These are phyloP conservation scores for Odontarrhena argentea DNA, from an alignment of 345 rosid species.

Conservation along the genomic window DNA sequence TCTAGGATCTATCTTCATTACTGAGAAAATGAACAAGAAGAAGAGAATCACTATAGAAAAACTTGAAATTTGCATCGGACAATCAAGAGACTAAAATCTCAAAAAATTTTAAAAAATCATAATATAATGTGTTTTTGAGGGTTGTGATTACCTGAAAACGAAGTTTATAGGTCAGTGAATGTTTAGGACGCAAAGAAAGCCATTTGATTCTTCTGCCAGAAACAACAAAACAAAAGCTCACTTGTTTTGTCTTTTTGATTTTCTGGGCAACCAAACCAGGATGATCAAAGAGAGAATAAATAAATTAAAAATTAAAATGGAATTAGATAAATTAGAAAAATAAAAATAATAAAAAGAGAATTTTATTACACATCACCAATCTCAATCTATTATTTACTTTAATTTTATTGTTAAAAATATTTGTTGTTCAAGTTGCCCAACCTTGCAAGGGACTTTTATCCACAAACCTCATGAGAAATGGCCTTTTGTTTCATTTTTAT, in stretches of 20 bases:
- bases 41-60: conserved; percentile 24
- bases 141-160: conserved; percentile 30
- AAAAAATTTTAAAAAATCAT: not conserved
- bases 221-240: conserved; percentile 31
- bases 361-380: conserved; percentile 26
- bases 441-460: conserved; percentile 5
- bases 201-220: conserved; percentile 30
- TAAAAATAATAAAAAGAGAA: not conserved
- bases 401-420: conserved; percentile 5
- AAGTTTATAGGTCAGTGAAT: conserved; percentile 28
- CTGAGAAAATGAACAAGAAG: conserved; percentile 37
- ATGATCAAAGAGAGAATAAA: conserved; percentile 20
- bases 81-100: conserved; percentile 27
- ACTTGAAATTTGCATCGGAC: conserved; percentile 20
- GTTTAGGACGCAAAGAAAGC: conserved; percentile 35
- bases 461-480: conserved; percentile 27
- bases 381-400: not conserved
- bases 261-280: conserved; percentile 46
- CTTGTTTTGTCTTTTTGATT: conserved; percentile 1
- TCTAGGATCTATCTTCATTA: conserved; percentile 40
- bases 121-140: not conserved
- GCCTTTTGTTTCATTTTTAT: conserved; percentile 19
- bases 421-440: not conserved
- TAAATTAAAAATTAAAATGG: conserved; percentile 6
- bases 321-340: conserved; percentile 9